These are phyloP conservation scores for Turnera subulata DNA, from an alignment of 345 rosid genomes.

Conservation along the genomic window DNA sequence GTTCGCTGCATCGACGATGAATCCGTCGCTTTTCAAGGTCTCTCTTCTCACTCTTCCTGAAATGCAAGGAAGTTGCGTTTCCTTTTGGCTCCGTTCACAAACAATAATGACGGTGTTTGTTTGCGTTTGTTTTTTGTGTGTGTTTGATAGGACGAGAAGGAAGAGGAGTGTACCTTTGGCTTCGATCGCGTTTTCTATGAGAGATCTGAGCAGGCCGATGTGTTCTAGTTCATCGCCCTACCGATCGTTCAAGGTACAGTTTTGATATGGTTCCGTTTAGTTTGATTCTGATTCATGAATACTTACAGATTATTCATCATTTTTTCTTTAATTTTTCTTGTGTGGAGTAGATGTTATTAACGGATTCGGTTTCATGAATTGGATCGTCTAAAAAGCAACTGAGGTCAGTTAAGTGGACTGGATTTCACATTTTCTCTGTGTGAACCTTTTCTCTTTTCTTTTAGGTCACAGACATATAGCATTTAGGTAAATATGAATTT, in stretches of 20 bases:
- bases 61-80: background rate
- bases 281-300: background rate
- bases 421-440: background rate
- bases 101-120: background rate
- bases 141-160: conserved; percentile 57
- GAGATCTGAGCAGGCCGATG: conserved; percentile 52
- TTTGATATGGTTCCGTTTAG: background rate
- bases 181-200: conserved; percentile 62
- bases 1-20: conserved; percentile 49
- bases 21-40: conserved; percentile 62
- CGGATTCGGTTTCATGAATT: conserved; percentile 21
- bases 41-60: background rate
- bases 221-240: conserved; percentile 60
- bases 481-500: conserved; percentile 56
- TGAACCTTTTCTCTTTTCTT: background rate
- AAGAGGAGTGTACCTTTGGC: conserved; percentile 54
- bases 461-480: conserved; percentile 63
- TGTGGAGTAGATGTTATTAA: conserved; percentile 53
- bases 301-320: too few species aligned
- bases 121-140: too few species aligned
- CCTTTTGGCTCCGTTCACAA: too few species aligned
- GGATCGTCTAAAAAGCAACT: background rate
- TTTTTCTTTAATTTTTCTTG: background rate
- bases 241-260: conserved; percentile 61
- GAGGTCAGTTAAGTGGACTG: background rate